Conservation (phyloP, 148 eudicot species). For the Rhododendron kiyosumense region DNA sequence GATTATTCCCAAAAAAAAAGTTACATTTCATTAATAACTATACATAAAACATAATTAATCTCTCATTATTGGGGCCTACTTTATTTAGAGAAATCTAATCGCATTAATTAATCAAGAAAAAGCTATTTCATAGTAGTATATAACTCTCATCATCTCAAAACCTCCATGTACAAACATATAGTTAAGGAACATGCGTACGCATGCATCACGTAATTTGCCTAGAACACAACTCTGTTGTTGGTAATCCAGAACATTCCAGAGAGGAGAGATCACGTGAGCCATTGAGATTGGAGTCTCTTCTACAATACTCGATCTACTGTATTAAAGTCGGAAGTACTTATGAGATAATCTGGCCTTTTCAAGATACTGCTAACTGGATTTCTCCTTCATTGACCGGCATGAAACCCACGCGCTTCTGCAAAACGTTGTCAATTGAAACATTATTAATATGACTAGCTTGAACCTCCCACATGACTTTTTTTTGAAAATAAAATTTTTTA, state of each 20-base stretch:
- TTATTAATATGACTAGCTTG: neutral
- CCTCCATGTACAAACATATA: neutral
- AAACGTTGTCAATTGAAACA: neutral
- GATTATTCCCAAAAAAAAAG: no score
- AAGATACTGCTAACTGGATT: constrained; percentile 39
- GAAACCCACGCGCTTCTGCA: constrained; percentile 74
- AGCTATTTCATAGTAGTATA: neutral
- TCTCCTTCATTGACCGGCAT: constrained; percentile 54
- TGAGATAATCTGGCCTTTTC: neutral
- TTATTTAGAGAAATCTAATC: neutral
- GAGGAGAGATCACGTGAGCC: neutral
- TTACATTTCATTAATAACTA: neutral
- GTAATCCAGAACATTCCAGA: neutral
- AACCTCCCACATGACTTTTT: neutral
- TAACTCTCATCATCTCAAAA: neutral
- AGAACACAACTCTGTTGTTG: neutral
- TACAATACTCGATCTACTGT: neutral
- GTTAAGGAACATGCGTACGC: neutral
- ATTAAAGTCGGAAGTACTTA: neutral
- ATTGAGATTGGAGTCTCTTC: neutral
- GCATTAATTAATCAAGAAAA: neutral
- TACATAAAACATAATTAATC: no score
- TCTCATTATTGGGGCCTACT: no score
- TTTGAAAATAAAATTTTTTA: neutral
- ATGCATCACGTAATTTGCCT: neutral